These are phyloP conservation scores for Clonostachys byssicola DNA, from an alignment of 2,329 filamentous ascomycete genomes.

Conservation along the genomic window DNA sequence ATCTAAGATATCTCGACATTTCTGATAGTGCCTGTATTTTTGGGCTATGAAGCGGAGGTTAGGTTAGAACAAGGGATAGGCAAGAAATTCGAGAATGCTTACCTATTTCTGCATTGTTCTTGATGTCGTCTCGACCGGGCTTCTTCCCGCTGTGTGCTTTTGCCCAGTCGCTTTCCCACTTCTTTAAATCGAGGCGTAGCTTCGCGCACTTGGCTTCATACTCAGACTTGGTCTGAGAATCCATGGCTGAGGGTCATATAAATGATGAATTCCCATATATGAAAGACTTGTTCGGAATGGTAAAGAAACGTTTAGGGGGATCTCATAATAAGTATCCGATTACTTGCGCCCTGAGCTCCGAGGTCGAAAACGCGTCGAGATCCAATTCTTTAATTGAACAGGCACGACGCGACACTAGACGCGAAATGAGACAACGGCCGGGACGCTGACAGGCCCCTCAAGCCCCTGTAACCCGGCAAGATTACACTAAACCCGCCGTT, in stretches of 20 bases:
- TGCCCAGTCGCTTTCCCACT: constrained; percentile 69
- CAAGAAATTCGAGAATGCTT: constrained; percentile 14
- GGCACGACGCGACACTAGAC: too few relatives aligned
- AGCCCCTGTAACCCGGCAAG: constrained; percentile 20
- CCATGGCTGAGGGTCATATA: constrained; percentile 28
- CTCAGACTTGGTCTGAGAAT: constrained; percentile 32
- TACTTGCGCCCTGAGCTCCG: too few relatives aligned
- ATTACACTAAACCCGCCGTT: too few relatives aligned
- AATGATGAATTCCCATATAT: too few relatives aligned
- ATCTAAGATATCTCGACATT: constrained; percentile 52
- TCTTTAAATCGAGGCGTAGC: constrained; percentile 67
- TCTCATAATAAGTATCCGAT: too few relatives aligned
- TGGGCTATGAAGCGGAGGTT: constrained; percentile 36
- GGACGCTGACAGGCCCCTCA: constrained; percentile 21
- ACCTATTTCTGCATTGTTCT: constrained; percentile 68
- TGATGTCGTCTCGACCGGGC: constrained; percentile 72
- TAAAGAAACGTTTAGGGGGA: too few relatives aligned
- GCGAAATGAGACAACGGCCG: not conserved
- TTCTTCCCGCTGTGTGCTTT: constrained; percentile 60
- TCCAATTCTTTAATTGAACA: too few relatives aligned
- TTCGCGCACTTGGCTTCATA: constrained; percentile 46
- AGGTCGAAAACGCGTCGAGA: too few relatives aligned
- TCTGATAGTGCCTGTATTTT: constrained; percentile 77
- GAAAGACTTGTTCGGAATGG: too few relatives aligned
- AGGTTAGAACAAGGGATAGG: not conserved